phyloP scores from a whole-genome alignment of 768 basidiomycete species.

The Suillus occidentalis region DNA sequence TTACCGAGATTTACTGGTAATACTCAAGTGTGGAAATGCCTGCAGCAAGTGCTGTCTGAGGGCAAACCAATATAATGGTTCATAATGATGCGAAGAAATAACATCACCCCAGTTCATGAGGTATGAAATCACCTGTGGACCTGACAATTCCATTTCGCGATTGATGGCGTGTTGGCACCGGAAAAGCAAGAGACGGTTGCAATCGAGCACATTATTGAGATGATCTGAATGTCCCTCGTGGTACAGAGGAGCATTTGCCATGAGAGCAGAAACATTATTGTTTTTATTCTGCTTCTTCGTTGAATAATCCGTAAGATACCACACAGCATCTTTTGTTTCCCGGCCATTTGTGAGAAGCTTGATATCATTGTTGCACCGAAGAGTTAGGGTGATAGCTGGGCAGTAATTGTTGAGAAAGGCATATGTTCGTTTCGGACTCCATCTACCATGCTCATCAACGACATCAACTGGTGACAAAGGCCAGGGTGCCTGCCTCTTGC shows the following conservation, averaged over 20 bases:
- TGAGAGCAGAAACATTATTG: conserved; percentile 37
- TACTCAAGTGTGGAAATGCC: too few species aligned
- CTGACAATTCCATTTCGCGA: conserved; percentile 37
- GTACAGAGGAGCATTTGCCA: conserved; percentile 33
- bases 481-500: not conserved
- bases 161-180: conserved; percentile 33
- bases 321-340: conserved; percentile 33
- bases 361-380: conserved; percentile 40
- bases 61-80: too few species aligned
- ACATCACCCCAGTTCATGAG: too few species aligned
- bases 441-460: not conserved
- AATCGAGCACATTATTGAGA: conserved; percentile 20
- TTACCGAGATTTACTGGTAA: too few species aligned
- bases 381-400: conserved; percentile 23
- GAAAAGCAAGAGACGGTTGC: conserved; percentile 32
- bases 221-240: conserved; percentile 21
- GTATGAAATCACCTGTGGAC: too few species aligned
- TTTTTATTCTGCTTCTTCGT: conserved; percentile 32
- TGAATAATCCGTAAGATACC: conserved; percentile 36
- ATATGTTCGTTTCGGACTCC: not conserved
- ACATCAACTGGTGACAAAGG: rapidly evolving
- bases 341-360: conserved; percentile 39
- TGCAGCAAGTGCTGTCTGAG: too few species aligned
- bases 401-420: not conserved
- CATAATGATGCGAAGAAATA: too few species aligned